These are phyloP conservation scores for Russula vinacea DNA, from an alignment of 768 basidiomycete species.

Conservation along the genomic window DNA sequence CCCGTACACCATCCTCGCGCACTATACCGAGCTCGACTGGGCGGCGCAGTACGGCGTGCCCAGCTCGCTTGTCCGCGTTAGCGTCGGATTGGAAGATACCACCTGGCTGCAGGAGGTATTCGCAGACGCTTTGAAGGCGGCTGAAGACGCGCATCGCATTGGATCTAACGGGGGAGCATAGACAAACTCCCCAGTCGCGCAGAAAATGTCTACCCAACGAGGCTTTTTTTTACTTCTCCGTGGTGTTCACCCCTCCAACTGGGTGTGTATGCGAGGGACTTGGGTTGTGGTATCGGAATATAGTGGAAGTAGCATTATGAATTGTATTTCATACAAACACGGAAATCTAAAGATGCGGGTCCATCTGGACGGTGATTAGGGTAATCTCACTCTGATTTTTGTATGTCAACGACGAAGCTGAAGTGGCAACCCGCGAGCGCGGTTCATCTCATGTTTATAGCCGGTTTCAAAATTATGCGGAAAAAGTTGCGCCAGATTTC, in stretches of 20 bases:
- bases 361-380: background rate
- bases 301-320: background rate
- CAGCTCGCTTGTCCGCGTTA: conserved; percentile 76
- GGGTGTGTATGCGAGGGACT: background rate
- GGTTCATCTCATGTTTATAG: too few relatives aligned
- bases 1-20: conserved; percentile 90
- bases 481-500: too few relatives aligned
- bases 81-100: conserved; percentile 84
- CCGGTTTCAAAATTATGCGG: too few relatives aligned
- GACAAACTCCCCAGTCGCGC: background rate
- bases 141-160: conserved; percentile 46
- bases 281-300: background rate
- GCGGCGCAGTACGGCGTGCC: conserved; percentile 86
- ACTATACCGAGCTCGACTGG: conserved; percentile 89
- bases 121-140: conserved; percentile 63
- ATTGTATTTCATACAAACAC: background rate
- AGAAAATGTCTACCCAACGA: conserved; percentile 28
- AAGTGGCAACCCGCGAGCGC: background rate
- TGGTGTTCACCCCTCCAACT: conserved; percentile 15
- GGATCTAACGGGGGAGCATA: conserved; percentile 3
- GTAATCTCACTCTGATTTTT: background rate
- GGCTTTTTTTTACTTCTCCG: background rate
- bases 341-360: background rate
- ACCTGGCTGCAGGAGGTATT: conserved; percentile 57
- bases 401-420: background rate